Percentiles rank a stretch among this genome's conserved stretches.
phyloP scores from a whole-genome alignment of 2,329 filamentous ascomycete genomes.

The Sporothrix protearum region DNA sequence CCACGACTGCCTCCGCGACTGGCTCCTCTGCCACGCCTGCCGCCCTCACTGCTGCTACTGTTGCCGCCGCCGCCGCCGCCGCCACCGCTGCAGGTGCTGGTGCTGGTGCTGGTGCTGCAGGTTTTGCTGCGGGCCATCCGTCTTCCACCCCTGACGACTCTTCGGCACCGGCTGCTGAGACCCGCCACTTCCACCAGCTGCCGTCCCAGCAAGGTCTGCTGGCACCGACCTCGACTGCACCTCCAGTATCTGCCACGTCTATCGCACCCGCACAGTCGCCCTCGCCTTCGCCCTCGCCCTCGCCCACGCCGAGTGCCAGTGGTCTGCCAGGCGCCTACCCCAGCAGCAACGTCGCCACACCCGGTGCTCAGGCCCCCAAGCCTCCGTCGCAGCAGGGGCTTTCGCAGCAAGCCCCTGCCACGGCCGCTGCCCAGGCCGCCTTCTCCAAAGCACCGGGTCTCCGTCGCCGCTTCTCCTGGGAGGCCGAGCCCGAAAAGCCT shows the following conservation, averaged over 20 bases:
- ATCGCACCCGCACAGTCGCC: not conserved
- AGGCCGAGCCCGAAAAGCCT: slow-evolving; percentile 35
- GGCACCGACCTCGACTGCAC: not conserved
- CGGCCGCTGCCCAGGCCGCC: not conserved
- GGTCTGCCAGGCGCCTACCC: slow-evolving; percentile 5
- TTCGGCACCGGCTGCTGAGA: not conserved
- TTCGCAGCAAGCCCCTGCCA: not conserved
- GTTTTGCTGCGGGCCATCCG: not conserved
- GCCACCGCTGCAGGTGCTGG: not conserved
- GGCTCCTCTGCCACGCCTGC: not conserved
- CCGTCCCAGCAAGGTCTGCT: not conserved
- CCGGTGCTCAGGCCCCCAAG: not conserved
- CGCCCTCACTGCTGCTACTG: not conserved
- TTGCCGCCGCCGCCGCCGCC: not conserved
- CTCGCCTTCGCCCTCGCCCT: slow-evolving; percentile 3
- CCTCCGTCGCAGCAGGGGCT: too few species aligned
- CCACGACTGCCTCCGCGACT: not conserved
- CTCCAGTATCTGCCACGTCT: not conserved
- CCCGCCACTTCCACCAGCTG: not conserved
- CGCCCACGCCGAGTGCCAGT: not conserved
- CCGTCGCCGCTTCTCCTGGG: slow-evolving; percentile 44
- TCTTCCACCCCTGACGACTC: not conserved
- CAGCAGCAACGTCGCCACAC: not conserved
- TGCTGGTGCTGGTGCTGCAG: too few species aligned
- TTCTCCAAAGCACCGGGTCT: not conserved